Conservation (phyloP, 768 basidiomycete genomes). For the Hydnomerulius pinastri region DNA sequence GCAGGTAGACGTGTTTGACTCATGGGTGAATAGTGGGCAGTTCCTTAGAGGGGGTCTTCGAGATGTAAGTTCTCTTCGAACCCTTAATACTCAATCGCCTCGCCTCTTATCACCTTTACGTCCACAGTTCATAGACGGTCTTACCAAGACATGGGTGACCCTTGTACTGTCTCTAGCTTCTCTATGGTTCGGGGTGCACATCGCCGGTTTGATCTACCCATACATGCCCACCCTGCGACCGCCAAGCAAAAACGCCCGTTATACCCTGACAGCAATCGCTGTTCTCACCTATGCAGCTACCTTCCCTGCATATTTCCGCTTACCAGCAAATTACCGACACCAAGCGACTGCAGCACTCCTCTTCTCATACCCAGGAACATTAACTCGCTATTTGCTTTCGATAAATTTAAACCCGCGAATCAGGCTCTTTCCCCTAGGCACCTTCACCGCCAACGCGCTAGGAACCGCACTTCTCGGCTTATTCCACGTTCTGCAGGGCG, state of each 20-base stretch:
- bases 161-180: conserved; percentile 76
- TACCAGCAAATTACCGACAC: conserved; percentile 68
- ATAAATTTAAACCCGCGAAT: conserved; percentile 65
- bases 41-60: conserved; percentile 64
- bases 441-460: conserved; percentile 70
- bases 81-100: background rate
- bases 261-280: conserved; percentile 53
- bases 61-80: conserved; percentile 54
- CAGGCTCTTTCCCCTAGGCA: conserved; percentile 72
- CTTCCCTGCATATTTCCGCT: conserved; percentile 76
- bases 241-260: conserved; percentile 48
- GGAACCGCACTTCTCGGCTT: conserved; percentile 84
- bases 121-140: conserved; percentile 80
- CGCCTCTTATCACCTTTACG: conserved; percentile 6
- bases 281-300: conserved; percentile 73
- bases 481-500: conserved; percentile 70
- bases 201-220: conserved; percentile 47
- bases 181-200: conserved; percentile 69
- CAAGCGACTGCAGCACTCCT: conserved; percentile 85
- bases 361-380: conserved; percentile 86
- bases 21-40: conserved; percentile 72
- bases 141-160: conserved; percentile 80
- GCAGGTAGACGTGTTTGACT: conserved; percentile 85
- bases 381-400: conserved; percentile 81
- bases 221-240: conserved; percentile 43